Conservation (phyloP, 768 basidiomycete species). For the Phaffia australis region DNA sequence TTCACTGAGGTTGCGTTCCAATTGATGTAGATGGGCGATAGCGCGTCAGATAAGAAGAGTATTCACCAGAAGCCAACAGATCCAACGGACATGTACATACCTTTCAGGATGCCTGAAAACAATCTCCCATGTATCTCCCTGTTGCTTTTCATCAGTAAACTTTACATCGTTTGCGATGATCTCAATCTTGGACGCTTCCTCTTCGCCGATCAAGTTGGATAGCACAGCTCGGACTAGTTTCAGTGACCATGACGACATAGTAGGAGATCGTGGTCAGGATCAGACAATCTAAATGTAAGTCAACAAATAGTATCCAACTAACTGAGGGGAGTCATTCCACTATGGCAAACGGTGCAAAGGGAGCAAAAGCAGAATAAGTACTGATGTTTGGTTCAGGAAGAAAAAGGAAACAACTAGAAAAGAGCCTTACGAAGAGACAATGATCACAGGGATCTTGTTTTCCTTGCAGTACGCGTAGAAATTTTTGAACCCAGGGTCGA, state of each 20-base stretch:
- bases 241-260: no score
- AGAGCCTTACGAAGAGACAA: conserved; percentile 67
- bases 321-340: conserved; percentile 78
- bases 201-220: conserved; percentile 63
- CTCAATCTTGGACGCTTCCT: conserved; percentile 65
- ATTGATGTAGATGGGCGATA: not conserved
- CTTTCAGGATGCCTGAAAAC: conserved; percentile 79
- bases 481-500: conserved; percentile 78
- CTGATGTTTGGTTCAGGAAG: not conserved
- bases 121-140: conserved; percentile 56
- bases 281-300: no score
- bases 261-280: no score
- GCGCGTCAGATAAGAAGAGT: not conserved
- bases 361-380: not conserved
- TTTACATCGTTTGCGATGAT: conserved; percentile 89
- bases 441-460: conserved; percentile 73
- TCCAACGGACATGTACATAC: conserved; percentile 40
- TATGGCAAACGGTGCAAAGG: conserved; percentile 38
- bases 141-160: conserved; percentile 50
- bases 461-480: conserved; percentile 77
- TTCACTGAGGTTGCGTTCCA: conserved; percentile 42
- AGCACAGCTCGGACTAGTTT: conserved; percentile 62
- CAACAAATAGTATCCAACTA: no score
- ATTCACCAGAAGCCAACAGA: not conserved
- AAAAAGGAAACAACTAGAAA: not conserved